Percentiles rank a stretch among this genome's conserved stretches.
Conservation (phyloP, 2,329 filamentous ascomycete species). For the Albophoma yamanashiensis region DNA sequence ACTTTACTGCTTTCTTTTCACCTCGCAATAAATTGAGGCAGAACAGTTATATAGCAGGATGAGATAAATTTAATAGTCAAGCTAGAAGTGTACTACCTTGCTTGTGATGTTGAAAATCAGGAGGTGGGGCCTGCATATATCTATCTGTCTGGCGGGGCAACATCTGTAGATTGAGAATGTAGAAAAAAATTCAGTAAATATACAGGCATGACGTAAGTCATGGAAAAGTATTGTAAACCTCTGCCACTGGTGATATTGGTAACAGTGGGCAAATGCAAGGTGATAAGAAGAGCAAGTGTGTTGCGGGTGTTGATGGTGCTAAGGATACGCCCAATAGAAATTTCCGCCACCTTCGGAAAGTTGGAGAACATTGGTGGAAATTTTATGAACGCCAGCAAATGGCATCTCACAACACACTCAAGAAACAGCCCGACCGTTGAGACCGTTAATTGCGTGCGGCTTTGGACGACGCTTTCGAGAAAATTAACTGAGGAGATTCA, state of each 20-base stretch:
- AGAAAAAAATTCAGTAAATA: neutral
- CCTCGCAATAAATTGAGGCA: conserved; percentile 9
- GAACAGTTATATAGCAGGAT: conserved; percentile 7
- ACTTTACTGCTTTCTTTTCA: conserved; percentile 4
- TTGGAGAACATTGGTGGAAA: conserved; percentile 8
- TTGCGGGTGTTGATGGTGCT: neutral
- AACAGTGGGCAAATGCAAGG: neutral
- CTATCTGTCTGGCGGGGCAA: neutral
- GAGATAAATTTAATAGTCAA: neutral
- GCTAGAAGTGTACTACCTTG: neutral
- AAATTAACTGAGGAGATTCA: neutral
- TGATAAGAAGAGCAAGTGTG: neutral
- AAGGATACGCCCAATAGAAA: conserved; percentile 11
- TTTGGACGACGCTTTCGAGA: neutral
- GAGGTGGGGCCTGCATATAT: neutral
- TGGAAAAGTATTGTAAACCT: too few relatives aligned
- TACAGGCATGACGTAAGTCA: neutral
- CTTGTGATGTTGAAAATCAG: too few relatives aligned
- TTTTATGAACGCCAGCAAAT: conserved; percentile 1
- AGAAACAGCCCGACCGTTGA: neutral
- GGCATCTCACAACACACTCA: neutral
- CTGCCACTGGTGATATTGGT: too few relatives aligned
- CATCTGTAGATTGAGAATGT: neutral
- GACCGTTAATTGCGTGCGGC: neutral
- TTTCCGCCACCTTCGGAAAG: conserved; percentile 11